These are phyloP conservation scores for Mortierella claussenii DNA, from an alignment of 192 early-diverging fungal species.

Conservation along the genomic window DNA sequence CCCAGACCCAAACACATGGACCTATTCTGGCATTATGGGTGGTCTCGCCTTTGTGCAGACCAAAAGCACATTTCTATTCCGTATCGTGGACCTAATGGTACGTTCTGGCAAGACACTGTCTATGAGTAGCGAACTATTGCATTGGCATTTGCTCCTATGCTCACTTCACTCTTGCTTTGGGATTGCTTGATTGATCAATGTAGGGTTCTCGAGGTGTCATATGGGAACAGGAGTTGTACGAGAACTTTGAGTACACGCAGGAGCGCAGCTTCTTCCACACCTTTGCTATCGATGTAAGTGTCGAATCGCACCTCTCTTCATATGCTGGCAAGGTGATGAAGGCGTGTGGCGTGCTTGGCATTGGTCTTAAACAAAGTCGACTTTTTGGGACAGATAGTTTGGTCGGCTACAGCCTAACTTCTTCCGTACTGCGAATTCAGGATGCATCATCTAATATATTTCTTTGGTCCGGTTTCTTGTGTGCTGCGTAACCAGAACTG, in stretches of 20 bases:
- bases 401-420: too few species aligned
- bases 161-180: too few species aligned
- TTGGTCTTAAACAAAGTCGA: too few species aligned
- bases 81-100: conserved; percentile 74
- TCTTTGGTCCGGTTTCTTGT: not conserved
- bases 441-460: not conserved
- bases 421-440: conserved; percentile 1
- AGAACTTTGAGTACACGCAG: conserved; percentile 73
- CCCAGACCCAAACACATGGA: conserved; percentile 74
- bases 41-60: conserved; percentile 73
- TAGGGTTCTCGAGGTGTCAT: conserved; percentile 66
- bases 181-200: too few species aligned
- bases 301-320: too few species aligned
- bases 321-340: too few species aligned
- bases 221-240: conserved; percentile 86
- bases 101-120: too few species aligned
- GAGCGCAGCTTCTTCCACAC: conserved; percentile 76
- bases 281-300: conserved; percentile 73
- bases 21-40: conserved; percentile 75
- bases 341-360: too few species aligned
- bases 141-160: too few species aligned
- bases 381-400: too few species aligned
- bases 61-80: conserved; percentile 74
- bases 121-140: too few species aligned
- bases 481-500: conserved; percentile 54